These are phyloP conservation scores for Dichomitus squalens DNA, from an alignment of 1,284 basidiomycete genomes.

Conservation along the genomic window DNA sequence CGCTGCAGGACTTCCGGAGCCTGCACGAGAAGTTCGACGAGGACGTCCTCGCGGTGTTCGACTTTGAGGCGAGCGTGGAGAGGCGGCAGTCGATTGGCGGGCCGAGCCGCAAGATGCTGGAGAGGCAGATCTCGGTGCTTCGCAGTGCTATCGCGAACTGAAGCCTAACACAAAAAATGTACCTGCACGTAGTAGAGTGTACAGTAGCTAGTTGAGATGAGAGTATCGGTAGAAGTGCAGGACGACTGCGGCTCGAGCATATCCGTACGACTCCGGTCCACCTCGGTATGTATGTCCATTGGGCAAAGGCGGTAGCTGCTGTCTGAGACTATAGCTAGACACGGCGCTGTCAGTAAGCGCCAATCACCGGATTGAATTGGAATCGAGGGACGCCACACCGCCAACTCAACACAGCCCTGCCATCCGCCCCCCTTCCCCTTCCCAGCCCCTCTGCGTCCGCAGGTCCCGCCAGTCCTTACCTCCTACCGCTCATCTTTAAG, in stretches of 20 bases:
- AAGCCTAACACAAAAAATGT: background rate
- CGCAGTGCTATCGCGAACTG: slow-evolving; percentile 46
- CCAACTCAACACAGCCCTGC: slow-evolving; percentile 22
- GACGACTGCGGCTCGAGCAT: too few relatives aligned
- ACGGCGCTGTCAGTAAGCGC: slow-evolving; percentile 12
- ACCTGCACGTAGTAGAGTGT: background rate
- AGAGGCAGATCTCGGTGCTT: slow-evolving; percentile 81
- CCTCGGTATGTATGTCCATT: too few relatives aligned
- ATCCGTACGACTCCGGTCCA: too few relatives aligned
- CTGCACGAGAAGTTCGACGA: slow-evolving; percentile 81
- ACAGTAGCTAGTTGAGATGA: too few relatives aligned
- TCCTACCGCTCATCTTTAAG: slow-evolving; percentile 13
- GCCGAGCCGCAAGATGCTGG: slow-evolving; percentile 82
- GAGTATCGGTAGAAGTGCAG: too few relatives aligned
- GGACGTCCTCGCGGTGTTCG: slow-evolving; percentile 83
- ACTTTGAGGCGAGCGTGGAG: slow-evolving; percentile 97
- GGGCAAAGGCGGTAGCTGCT: too few relatives aligned
- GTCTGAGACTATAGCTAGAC: too few relatives aligned
- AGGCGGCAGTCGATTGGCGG: slow-evolving; percentile 92
- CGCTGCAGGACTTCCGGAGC: slow-evolving; percentile 76
- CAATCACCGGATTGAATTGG: slow-evolving; percentile 9
- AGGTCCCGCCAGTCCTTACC: slow-evolving; percentile 22
- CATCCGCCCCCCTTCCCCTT: slow-evolving; percentile 3
- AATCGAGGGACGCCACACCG: slow-evolving; percentile 15
- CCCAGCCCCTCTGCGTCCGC: slow-evolving; percentile 8